Evolutionary conservation across 2,329 filamentous ascomycete species (phyloP).

Genomic region (Polychaeton citri): DNA sequence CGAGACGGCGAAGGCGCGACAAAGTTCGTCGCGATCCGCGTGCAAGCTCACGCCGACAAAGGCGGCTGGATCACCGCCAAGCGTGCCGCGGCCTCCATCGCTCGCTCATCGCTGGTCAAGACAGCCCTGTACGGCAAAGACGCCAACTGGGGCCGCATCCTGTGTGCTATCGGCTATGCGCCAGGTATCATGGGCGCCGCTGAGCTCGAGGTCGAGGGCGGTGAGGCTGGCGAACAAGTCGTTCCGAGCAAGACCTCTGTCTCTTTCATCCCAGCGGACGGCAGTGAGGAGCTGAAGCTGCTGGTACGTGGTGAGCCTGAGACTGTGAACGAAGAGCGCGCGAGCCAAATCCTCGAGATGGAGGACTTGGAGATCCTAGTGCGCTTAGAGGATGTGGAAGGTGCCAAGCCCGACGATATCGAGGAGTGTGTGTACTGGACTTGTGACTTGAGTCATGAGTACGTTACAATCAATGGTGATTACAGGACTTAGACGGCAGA

Average conservation of each 20-base stretch:
- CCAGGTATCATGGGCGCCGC: conserved; percentile 37
- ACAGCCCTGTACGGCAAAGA: conserved; percentile 94
- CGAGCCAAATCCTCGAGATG: conserved; percentile 62
- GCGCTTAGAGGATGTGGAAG: conserved; percentile 50
- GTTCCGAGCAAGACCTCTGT: conserved; percentile 60
- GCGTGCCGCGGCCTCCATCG: conserved; percentile 74
- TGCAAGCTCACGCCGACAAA: conserved; percentile 26
- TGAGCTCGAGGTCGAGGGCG: conserved; percentile 8
- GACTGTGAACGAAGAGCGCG: conserved; percentile 60
- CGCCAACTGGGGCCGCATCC: conserved; percentile 95
- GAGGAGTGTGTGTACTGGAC: conserved; percentile 63
- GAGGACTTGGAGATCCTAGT: conserved; percentile 73
- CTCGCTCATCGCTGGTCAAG: conserved; percentile 86
- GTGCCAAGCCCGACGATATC: not conserved
- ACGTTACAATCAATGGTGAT: conserved; percentile 56
- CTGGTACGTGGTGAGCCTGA: conserved; percentile 71
- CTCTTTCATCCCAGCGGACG: conserved; percentile 64
- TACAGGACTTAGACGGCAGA: conserved; percentile 40
- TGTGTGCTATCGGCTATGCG: conserved; percentile 83
- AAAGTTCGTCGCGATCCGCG: conserved; percentile 90
- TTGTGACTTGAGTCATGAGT: conserved; percentile 78
- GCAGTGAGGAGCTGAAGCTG: conserved; percentile 62
- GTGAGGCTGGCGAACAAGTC: conserved; percentile 37
- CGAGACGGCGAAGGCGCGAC: conserved; percentile 95
- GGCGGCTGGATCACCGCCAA: conserved; percentile 40